Evolutionary conservation across 163 green algal genomes (phyloP), one percentile per base, ranked within the genome.

Genomic region (Volvox carteri): DNA sequence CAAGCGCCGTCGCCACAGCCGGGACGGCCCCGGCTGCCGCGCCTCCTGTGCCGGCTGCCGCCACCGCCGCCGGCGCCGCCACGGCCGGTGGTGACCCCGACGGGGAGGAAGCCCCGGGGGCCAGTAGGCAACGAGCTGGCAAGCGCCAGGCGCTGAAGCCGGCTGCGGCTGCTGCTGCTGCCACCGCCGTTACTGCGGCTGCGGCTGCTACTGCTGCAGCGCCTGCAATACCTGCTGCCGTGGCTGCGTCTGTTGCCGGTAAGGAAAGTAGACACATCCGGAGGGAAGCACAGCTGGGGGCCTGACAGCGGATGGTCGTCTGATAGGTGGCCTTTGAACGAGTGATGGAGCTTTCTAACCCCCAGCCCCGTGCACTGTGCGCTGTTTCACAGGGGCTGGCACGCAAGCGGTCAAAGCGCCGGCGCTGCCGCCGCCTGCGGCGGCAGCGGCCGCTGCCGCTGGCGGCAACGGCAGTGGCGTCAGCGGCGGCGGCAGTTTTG

Each of bases 141-240:
- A 84, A 70, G 30, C 75, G 75, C 41, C 75, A 84, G 48, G 37
- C 37, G 37, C 23, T 65, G 11, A 81, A 81, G 44, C 74, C 60
- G 60, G 14, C 60, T 37, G 60, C 11, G 3, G 60, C 25, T 7
- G 60, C 11, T 33, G 65, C 30, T 23, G 65, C 65, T 4, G 62
- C n/a, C n/a, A n/a, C n/a, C 62, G 62, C 62, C 11, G 35, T 37
- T 33, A 19, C 68, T 12, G 68, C 68, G 4, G 39, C 70, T 33
- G 70, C 62, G n/a, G n/a, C 62, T 8, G 62, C 62, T 16, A 41
- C 62, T 30, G 8, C 68, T 37, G 35, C 35, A 37, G 35, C 35
- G 68, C 68, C 68, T 35, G 35, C 11, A 33, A 23, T 33, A n/a
- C n/a, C n/a, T n/a, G n/a, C 54, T 23, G 28, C 44, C 25, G 44